Evolutionary conservation across 2,329 filamentous ascomycete species (phyloP).

Genomic region (Apiospora phragmitis): DNA sequence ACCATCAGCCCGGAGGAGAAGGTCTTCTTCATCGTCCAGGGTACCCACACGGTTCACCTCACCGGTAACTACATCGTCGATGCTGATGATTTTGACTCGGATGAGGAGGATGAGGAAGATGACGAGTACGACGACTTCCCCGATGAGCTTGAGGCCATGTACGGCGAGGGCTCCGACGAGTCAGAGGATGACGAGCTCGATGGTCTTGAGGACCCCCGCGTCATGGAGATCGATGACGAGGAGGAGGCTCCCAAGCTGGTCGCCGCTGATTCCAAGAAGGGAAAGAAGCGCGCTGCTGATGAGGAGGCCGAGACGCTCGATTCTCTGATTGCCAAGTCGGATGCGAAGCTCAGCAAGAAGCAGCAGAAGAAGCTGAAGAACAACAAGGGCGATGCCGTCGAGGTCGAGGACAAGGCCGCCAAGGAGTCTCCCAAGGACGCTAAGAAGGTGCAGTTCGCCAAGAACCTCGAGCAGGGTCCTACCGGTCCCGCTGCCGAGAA

Average conservation of each 20-base stretch:
- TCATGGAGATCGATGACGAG: conserved; percentile 80
- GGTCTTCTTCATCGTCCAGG: conserved; percentile 88
- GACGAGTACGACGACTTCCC: conserved; percentile 82
- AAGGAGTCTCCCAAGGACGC: conserved; percentile 66
- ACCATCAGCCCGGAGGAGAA: conserved; percentile 85
- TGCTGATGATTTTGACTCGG: conserved; percentile 63
- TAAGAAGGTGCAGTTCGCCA: conserved; percentile 91
- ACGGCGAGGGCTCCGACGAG: conserved; percentile 62
- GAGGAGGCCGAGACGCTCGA: conserved; percentile 71
- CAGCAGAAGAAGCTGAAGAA: conserved; percentile 98
- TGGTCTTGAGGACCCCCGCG: conserved; percentile 73
- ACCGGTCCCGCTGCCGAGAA: conserved; percentile 63
- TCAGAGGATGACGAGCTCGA: conserved; percentile 77
- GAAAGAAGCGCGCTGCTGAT: conserved; percentile 91
- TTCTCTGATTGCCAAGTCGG: conserved; percentile 77
- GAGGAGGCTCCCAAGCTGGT: conserved; percentile 69
- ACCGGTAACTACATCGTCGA: conserved; percentile 94
- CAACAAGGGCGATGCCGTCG: conserved; percentile 88
- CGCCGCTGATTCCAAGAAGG: conserved; percentile 53
- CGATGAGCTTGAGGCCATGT: conserved; percentile 75
- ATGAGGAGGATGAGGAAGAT: conserved; percentile 64
- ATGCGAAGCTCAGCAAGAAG: conserved; percentile 85
- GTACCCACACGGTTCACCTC: conserved; percentile 86
- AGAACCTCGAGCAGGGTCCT: conserved; percentile 97
- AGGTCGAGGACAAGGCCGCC: conserved; percentile 51